phyloP scores from a whole-genome alignment of 2,329 filamentous ascomycete species.

The Ceratocystis papillata region DNA sequence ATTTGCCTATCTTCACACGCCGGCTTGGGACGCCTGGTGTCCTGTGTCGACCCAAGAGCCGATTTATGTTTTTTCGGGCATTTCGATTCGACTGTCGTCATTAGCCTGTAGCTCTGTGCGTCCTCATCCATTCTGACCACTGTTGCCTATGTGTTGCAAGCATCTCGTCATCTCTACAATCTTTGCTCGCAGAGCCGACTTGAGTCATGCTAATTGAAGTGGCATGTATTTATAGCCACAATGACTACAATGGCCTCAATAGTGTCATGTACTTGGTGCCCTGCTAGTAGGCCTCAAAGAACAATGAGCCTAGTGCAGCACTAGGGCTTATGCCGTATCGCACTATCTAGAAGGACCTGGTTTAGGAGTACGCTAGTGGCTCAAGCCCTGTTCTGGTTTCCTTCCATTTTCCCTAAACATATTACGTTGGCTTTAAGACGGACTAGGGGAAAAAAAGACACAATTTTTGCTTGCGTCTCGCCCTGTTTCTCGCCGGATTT shows the following conservation, averaged over 20 bases:
- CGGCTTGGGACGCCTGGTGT: neutral
- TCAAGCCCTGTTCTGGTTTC: neutral
- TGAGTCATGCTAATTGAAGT: neutral
- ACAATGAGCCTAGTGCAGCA: neutral
- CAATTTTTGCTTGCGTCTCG: neutral
- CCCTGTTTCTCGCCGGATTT: neutral
- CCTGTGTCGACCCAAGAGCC: neutral
- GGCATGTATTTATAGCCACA: constrained; percentile 6
- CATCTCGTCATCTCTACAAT: neutral
- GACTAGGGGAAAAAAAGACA: too few relatives aligned
- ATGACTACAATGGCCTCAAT: neutral
- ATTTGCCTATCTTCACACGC: neutral
- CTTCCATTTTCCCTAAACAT: too few relatives aligned
- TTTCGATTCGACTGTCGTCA: neutral
- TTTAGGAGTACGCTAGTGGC: neutral
- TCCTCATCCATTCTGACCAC: neutral
- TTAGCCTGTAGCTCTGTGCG: neutral
- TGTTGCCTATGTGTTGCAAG: neutral
- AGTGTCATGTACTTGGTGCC: neutral
- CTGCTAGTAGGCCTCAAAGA: neutral
- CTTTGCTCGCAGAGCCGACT: neutral
- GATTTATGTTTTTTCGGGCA: neutral
- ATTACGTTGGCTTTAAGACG: too few relatives aligned
- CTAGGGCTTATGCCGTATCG: neutral
- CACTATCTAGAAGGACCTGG: neutral